Base-by-base conservation (phyloP, 2,329 filamentous ascomycete genomes). In the Colletotrichum australisinense region DNA sequence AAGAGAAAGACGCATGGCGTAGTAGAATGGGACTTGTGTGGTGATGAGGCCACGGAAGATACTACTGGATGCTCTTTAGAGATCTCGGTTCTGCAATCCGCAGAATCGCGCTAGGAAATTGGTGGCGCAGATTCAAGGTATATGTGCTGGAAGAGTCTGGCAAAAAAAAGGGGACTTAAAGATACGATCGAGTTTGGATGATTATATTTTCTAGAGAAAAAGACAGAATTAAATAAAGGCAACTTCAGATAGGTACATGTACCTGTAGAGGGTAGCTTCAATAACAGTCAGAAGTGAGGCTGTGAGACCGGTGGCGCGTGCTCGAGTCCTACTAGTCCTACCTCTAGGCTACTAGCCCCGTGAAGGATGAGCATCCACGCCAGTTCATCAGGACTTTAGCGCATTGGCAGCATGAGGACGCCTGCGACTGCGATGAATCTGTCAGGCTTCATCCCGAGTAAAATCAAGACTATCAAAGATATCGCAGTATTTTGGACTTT, bases 1-100 rank as follows among this genome's bases (percentile, higher is more conserved):
- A 19, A 49, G 42, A 19, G 42, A 7, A 3, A 19, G 19, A 8
- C 8, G 19, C 42, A 49, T 22, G 19, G 42, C 42, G 42, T 49
- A 0, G 42, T 4, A 6, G 19, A 0, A 49, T 0, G 19, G 19
- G 42, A 49, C 3, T n/a, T n/a, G 7, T 49, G 0, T 4, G 0
- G 16, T 49, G 42, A 0, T n/a, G 42, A 22, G 19, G 7, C 6
- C 42, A 9, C 19, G 8, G 19, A 22, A 49, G 42, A 49, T 1
- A 22, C 9, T 11, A 8, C 42, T 5, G 19, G 4, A 22, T 22
- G 8, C 42, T 22, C 3, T 19, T 49, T 22, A 8, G 19, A 49
- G 42, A n/a, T 5, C 8, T n/a, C 4, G 7, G 42, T 11, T 49
- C 42, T 49, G 16, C 19, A 8, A 46, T 8, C 7, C 6, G 42